Conservation (phyloP, 2,329 filamentous ascomycete genomes). For the Thielaviopsis populi region DNA sequence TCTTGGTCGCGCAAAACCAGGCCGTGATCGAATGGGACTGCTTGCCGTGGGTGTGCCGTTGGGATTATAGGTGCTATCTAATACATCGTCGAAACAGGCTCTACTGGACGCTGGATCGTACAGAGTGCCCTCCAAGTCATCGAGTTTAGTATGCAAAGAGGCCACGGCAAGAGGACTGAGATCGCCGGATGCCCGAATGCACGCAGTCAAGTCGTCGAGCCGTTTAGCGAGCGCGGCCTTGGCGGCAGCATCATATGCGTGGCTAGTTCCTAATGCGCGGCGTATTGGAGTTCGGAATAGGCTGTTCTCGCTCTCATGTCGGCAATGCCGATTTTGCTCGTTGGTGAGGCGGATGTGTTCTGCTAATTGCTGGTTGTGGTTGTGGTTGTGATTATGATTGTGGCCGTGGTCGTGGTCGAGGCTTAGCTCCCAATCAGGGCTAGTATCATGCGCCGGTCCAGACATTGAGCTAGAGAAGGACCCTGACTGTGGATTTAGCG, state of each 20-base stretch:
- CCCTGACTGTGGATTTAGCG: neutral
- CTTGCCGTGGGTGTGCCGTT: neutral
- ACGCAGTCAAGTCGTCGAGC: constrained; percentile 13
- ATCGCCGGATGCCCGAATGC: constrained; percentile 12
- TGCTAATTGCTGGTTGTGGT: neutral
- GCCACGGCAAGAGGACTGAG: constrained; percentile 14
- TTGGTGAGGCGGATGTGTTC: constrained; percentile 8
- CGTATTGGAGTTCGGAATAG: constrained; percentile 11
- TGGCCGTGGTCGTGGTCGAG: neutral
- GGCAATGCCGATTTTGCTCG: constrained; percentile 2
- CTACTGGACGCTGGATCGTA: constrained; percentile 11
- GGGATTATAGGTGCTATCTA: constrained; percentile 7
- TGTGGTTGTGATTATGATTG: neutral
- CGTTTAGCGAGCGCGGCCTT: constrained; percentile 14
- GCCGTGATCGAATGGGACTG: constrained; percentile 2
- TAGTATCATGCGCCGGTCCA: neutral
- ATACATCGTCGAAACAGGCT: constrained; percentile 9
- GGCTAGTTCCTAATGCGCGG: constrained; percentile 13
- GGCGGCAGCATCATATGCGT: constrained; percentile 16
- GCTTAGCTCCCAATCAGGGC: neutral
- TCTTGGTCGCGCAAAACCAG: constrained; percentile 7
- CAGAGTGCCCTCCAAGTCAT: constrained; percentile 12
- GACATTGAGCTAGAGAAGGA: neutral
- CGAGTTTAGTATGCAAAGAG: constrained; percentile 12
- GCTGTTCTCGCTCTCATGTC: constrained; percentile 12